Evolutionary conservation across 1,139 yeast genomes (phyloP), one percentile per base, ranked within the genome.

Genomic region (Komagataea norvegica): DNA sequence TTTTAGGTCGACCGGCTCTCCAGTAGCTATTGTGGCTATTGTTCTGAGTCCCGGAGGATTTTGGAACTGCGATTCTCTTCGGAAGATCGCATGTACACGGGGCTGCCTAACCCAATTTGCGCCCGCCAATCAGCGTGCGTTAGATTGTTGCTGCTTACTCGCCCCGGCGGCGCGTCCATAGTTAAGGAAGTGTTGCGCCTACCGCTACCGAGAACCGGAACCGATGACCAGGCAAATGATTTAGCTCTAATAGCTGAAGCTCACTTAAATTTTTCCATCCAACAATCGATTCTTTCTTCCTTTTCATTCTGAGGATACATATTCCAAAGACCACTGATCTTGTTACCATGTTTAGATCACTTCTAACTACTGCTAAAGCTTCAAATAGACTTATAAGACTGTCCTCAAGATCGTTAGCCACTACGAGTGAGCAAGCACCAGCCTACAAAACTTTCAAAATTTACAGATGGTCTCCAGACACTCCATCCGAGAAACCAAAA

Each of bases 381-480:
- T 20, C 25, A 6, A 16, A 29, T 26, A 36, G 38, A 36, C 28
- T 23, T 27, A 31, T 36, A 36, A 31, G 31, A 32, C 31, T 25
- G 22, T 29, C 38, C 20, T 28, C 40, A 25, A 49, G 54, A 42
- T 40, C 46, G 15, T 34, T 51, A 7, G 55, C 55, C 26, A 47
- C 56, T 15, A 41, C 53, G 10, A 19, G 52, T 10, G 54, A 54
- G 33, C 60, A 55, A 29, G 59, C 70, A 8, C 79, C 82, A 41
- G 72, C 81, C 49, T 49, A 82, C 54, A 91, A 91, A 71, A 78
- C 81, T 37, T 88, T 91, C 66, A 87, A 89, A 62, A 80, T 91
- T 55, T 91, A 91, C 74, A 80, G 98, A 71, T 91, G 98, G 97
- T 85, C 85, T 60, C 99, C 99, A 41, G 99, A 91, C 61, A 77